Conservation (phyloP, 306 rosid species). For the Cajanus cajan region DNA sequence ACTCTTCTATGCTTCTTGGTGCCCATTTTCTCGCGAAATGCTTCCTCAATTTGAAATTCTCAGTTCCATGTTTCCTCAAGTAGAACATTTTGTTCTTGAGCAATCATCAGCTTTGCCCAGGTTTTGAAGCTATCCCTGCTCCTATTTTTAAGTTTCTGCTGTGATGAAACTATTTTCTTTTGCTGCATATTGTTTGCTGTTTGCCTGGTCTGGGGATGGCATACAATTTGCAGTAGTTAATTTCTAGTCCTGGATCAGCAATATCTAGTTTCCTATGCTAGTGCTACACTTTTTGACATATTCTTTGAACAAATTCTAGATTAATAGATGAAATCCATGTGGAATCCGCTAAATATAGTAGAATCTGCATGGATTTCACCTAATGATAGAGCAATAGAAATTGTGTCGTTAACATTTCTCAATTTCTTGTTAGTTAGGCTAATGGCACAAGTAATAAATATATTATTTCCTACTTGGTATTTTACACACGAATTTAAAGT, state of each 20-base stretch:
- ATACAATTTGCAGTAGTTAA: background rate
- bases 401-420: background rate
- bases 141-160: slow-evolving; percentile 10
- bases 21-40: slow-evolving; percentile 62
- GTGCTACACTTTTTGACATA: background rate
- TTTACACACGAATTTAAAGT: background rate
- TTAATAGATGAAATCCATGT: background rate
- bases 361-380: background rate
- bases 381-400: background rate
- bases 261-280: background rate
- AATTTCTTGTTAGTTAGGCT: slow-evolving; percentile 11
- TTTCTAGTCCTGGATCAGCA: background rate
- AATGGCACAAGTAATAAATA: background rate
- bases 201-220: slow-evolving; percentile 11
- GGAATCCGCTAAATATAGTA: background rate
- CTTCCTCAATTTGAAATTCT: slow-evolving; percentile 59
- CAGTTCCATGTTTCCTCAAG: slow-evolving; percentile 71
- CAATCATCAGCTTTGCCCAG: slow-evolving; percentile 75
- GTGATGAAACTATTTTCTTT: slow-evolving; percentile 10
- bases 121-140: slow-evolving; percentile 42
- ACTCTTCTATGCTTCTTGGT: slow-evolving; percentile 77
- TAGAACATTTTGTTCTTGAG: slow-evolving; percentile 73
- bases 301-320: background rate
- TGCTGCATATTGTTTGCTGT: slow-evolving; percentile 7
- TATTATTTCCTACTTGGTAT: slow-evolving; percentile 5